Base-by-base conservation (phyloP, 805 yeast genomes). In the Saturnispora kantuleensis region DNA sequence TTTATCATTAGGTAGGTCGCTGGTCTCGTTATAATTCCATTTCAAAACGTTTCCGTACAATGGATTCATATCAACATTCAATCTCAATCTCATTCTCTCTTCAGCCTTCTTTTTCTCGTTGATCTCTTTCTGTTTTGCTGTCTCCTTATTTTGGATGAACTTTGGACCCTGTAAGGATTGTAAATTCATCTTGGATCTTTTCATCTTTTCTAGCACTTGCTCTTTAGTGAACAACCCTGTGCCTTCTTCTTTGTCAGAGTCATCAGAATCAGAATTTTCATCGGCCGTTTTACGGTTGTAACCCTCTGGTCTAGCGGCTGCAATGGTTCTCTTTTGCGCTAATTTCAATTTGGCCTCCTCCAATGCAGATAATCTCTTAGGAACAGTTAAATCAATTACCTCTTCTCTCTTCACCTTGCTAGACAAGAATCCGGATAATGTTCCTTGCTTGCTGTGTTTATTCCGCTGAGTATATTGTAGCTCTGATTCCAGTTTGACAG, bases 1-100 rank as follows among this genome's bases (percentile, higher is more conserved):
- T 4, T 68, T 73, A 26, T 70, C 74, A n/a, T 73, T 70, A 0
- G 95, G 95, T 46, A 64, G 76, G 4, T 75, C 82, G 38, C 70
- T 66, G 1, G 61, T 61, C 15, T 73, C 66, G 37, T 69, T 76
- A 54, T 76, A 90, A 39, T 84, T 76, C 98, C 98, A 93, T 36
- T 69, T 67, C 46, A 93, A 65, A 7, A 93, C 70, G 6, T 71
- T 71, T 13, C 68, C 65, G 58, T 90, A 87, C 5, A 94, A 67
- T 2, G 94, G 88, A 47, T 75, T 79, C 58, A 87, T 63, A 55
- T 82, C 85, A 10, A 88, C 88, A 55, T 82, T 79, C 44, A 90
- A 66, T 51, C 97, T 72, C 51, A 74, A 67, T 51, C 94, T 74
- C 89, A 87, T 85, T 44, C 79, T 67, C 48, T 82, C 82, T 57